Evolutionary conservation across 1,139 yeast species (phyloP).

Genomic region (Arxiozyma bovina): DNA sequence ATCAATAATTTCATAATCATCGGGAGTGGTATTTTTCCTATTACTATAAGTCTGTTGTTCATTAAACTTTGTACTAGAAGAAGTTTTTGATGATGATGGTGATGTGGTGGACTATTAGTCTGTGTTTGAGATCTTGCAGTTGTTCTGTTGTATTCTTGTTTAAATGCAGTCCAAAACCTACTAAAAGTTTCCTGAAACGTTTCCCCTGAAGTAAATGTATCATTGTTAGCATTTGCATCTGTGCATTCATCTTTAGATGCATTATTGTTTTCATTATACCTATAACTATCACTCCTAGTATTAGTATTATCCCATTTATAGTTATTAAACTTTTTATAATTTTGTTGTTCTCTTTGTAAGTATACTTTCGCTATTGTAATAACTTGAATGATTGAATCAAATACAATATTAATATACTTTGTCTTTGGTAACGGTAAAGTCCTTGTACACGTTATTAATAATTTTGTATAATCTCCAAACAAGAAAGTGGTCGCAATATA

Average conservation of each 20-base stretch:
- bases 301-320: background rate
- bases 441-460: background rate
- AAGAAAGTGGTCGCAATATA: slow-evolving; percentile 5
- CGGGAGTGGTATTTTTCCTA: background rate
- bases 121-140: background rate
- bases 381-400: background rate
- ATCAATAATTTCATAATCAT: slow-evolving; percentile 3
- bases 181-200: background rate
- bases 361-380: background rate
- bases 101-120: background rate
- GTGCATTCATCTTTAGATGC: background rate
- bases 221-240: background rate
- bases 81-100: background rate
- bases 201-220: background rate
- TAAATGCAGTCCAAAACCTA: slow-evolving; percentile 1
- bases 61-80: background rate
- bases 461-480: slow-evolving; percentile 7
- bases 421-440: slow-evolving; percentile 3
- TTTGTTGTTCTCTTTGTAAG: background rate
- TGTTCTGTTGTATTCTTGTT: background rate
- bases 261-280: background rate
- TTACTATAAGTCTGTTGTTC: background rate
- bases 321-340: background rate
- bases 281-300: background rate
- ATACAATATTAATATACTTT: background rate